These are phyloP conservation scores for Apiosordaria backusii DNA, from an alignment of 495 filamentous ascomycete species.

Conservation along the genomic window DNA sequence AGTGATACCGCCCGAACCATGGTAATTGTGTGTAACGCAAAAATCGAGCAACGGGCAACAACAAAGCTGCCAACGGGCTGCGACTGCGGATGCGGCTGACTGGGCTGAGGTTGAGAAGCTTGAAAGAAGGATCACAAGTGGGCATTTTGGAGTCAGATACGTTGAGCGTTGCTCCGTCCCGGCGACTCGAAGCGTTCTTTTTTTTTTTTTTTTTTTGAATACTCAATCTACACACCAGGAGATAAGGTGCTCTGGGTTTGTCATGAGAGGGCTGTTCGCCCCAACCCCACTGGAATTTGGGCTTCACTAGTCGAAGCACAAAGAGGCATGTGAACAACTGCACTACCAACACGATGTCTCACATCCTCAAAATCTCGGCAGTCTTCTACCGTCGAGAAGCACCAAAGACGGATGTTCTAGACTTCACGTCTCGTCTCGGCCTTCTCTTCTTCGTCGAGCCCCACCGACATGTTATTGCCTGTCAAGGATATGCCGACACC, in stretches of 20 bases:
- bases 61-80: background rate
- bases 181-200: no score
- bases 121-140: background rate
- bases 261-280: background rate
- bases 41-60: background rate
- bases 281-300: background rate
- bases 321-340: background rate
- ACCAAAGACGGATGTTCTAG: background rate
- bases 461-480: background rate
- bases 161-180: background rate
- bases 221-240: background rate
- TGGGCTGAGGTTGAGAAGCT: background rate
- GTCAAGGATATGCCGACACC: no score
- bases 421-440: background rate
- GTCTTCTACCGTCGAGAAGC: background rate
- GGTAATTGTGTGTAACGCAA: background rate
- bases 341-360: background rate
- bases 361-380: background rate
- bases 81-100: constrained; percentile 3
- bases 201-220: background rate
- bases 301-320: background rate
- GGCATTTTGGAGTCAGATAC: background rate
- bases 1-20: background rate
- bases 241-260: background rate
- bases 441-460: background rate